These are phyloP conservation scores for Xylaria sp. DNA, from an alignment of 2,329 filamentous ascomycete genomes.

Conservation along the genomic window DNA sequence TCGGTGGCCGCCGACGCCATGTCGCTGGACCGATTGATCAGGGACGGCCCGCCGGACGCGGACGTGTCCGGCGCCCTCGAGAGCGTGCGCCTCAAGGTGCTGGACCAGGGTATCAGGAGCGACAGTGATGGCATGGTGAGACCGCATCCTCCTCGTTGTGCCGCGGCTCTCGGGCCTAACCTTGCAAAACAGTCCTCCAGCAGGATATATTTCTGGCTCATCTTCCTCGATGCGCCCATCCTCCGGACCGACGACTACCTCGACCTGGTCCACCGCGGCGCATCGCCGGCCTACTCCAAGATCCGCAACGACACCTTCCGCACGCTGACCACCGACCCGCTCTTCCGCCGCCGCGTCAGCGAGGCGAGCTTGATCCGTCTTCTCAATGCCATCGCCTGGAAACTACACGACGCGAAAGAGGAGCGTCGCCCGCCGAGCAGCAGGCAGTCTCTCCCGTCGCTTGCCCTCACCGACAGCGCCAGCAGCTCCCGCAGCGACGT, in stretches of 20 bases:
- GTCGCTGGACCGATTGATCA: conserved; percentile 73
- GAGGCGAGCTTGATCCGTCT: conserved; percentile 94
- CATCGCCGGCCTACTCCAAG: conserved; percentile 93
- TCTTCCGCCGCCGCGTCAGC: conserved; percentile 92
- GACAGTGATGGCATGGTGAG: conserved; percentile 81
- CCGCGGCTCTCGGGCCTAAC: conserved; percentile 13
- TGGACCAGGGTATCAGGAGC: conserved; percentile 75
- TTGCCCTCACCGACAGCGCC: conserved; percentile 37
- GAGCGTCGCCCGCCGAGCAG: conserved; percentile 41
- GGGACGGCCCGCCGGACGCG: conserved; percentile 76
- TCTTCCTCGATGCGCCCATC: conserved; percentile 85
- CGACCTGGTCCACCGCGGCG: conserved; percentile 85
- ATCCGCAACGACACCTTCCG: conserved; percentile 98
- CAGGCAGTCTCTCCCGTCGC: conserved; percentile 32
- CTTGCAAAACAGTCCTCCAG: conserved; percentile 70
- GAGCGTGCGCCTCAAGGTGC: conserved; percentile 71
- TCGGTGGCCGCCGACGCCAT: conserved; percentile 56
- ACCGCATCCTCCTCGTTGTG: conserved; percentile 9
- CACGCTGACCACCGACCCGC: conserved; percentile 92
- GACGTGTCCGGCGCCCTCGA: conserved; percentile 69
- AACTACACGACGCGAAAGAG: conserved; percentile 76
- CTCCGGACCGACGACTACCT: conserved; percentile 88
- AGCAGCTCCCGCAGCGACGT: conserved; percentile 44
- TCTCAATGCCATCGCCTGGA: conserved; percentile 94
- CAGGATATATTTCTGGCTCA: conserved; percentile 94